phyloP scores from a whole-genome alignment of 768 basidiomycete genomes.

The Vararia minispora region DNA sequence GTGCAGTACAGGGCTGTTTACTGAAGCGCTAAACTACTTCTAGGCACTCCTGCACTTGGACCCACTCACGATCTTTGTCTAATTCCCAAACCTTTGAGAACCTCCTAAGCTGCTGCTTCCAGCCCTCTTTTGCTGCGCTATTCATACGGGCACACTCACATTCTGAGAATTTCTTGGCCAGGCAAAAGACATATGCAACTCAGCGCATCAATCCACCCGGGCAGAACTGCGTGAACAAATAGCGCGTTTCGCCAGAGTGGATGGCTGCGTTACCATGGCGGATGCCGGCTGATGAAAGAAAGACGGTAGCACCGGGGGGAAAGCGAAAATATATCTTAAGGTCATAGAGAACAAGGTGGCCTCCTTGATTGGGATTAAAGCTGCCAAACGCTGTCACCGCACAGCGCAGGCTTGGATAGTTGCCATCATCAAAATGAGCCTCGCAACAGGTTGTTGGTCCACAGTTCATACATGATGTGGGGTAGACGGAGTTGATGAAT shows the following conservation, averaged over 20 bases:
- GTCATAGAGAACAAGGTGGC: constrained; percentile 12
- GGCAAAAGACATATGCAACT: neutral
- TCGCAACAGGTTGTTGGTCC: constrained; percentile 1
- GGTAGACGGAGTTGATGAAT: constrained; percentile 11
- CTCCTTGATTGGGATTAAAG: constrained; percentile 11
- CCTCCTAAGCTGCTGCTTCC: no score
- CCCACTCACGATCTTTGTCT: no score
- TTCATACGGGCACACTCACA: no score
- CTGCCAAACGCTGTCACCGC: constrained; percentile 9
- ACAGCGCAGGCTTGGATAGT: constrained; percentile 9
- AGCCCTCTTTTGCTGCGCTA: no score
- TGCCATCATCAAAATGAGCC: constrained; percentile 8
- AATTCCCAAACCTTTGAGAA: no score
- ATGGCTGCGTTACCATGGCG: constrained; percentile 13
- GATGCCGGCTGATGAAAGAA: constrained; percentile 12
- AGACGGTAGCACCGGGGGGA: constrained; percentile 12
- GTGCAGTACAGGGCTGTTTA: no score
- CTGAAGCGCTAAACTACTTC: no score
- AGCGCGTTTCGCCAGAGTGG: neutral
- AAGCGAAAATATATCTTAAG: constrained; percentile 13
- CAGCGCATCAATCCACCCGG: constrained; percentile 3
- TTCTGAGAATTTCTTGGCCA: no score
- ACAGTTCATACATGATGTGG: constrained; percentile 13
- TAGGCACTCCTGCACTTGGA: no score
- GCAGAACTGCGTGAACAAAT: constrained; percentile 4